Evolutionary conservation across 371 early-diverging fungal species (phyloP).

Genomic region (Sporodiniella umbellata): DNA sequence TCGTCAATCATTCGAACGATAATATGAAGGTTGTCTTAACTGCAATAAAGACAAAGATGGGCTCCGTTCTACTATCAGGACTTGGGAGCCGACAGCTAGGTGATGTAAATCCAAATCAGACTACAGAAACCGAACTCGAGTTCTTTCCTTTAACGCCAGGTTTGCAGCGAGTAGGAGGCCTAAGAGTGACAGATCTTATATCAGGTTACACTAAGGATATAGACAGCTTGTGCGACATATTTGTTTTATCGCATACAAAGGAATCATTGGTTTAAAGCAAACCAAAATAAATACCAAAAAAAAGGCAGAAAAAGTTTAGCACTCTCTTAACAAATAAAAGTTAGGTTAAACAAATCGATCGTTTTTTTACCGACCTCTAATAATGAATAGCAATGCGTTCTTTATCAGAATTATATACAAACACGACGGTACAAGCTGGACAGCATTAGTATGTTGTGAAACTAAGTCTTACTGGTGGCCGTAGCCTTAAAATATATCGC

Average conservation of each 20-base stretch:
- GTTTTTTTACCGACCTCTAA: too few relatives aligned
- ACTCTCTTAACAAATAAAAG: too few relatives aligned
- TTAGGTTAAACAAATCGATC: too few relatives aligned
- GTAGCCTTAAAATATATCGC: too few relatives aligned
- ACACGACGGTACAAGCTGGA: too few relatives aligned
- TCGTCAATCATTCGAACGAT: constrained; percentile 54
- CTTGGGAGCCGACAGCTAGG: constrained; percentile 65
- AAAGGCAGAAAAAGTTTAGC: too few relatives aligned
- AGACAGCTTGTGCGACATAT: constrained; percentile 65
- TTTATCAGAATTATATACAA: too few relatives aligned
- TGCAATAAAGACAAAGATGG: constrained; percentile 78
- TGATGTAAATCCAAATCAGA: constrained; percentile 55
- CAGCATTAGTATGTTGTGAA: too few relatives aligned
- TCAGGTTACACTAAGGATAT: constrained; percentile 70
- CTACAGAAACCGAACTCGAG: constrained; percentile 65
- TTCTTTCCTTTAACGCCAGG: constrained; percentile 86
- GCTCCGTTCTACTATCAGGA: constrained; percentile 78
- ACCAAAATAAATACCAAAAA: too few relatives aligned
- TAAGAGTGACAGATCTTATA: constrained; percentile 62
- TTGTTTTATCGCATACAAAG: constrained; percentile 36
- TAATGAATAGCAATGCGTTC: too few relatives aligned
- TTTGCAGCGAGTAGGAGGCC: constrained; percentile 79
- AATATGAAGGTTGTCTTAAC: constrained; percentile 65
- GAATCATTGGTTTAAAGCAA: constrained; percentile 2
- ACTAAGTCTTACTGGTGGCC: too few relatives aligned